Conservation (phyloP, 768 basidiomycete genomes). For the Panellus pusillus region DNA sequence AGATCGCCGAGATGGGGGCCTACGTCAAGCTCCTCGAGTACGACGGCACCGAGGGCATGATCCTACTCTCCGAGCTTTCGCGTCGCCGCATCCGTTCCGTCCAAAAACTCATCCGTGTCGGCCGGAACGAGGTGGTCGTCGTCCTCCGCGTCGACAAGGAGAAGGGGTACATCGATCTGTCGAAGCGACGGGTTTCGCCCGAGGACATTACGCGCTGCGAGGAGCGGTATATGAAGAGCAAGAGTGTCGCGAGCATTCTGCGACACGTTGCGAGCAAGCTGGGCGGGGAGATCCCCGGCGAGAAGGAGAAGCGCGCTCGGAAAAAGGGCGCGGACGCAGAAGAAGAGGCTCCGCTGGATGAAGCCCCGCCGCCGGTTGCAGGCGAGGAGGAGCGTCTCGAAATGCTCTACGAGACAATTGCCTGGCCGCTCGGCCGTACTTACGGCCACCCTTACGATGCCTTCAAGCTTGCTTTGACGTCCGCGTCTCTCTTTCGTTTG, state of each 20-base stretch:
- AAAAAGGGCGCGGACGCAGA: slow-evolving; percentile 45
- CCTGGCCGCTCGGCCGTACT: slow-evolving; percentile 89
- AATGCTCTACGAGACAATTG: slow-evolving; percentile 84
- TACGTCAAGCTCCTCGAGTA: slow-evolving; percentile 99
- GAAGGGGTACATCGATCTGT: slow-evolving; percentile 99
- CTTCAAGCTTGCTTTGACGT: slow-evolving; percentile 96
- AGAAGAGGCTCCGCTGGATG: slow-evolving; percentile 39
- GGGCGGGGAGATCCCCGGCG: slow-evolving; percentile 29
- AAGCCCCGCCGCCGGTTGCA: slow-evolving; percentile 34
- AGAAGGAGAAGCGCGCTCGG: slow-evolving; percentile 50
- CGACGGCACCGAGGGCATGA: slow-evolving; percentile 99
- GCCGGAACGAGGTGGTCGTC: slow-evolving; percentile 97
- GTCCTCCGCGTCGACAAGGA: slow-evolving; percentile 98
- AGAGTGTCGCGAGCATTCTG: slow-evolving; percentile 91
- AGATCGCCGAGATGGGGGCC: slow-evolving; percentile 99
- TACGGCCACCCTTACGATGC: slow-evolving; percentile 98
- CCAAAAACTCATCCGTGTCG: slow-evolving; percentile 96
- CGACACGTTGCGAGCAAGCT: slow-evolving; percentile 86
- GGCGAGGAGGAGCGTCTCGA: slow-evolving; percentile 84
- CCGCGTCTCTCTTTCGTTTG: slow-evolving; percentile 29
- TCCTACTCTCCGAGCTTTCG: slow-evolving; percentile 96
- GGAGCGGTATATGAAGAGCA: slow-evolving; percentile 97
- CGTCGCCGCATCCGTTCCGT: slow-evolving; percentile 95
- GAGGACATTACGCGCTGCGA: slow-evolving; percentile 99
- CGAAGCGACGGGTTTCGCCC: slow-evolving; percentile 95